These are phyloP conservation scores for Wickerhamiella parazyma DNA, from an alignment of 805 yeast species.

Conservation along the genomic window DNA sequence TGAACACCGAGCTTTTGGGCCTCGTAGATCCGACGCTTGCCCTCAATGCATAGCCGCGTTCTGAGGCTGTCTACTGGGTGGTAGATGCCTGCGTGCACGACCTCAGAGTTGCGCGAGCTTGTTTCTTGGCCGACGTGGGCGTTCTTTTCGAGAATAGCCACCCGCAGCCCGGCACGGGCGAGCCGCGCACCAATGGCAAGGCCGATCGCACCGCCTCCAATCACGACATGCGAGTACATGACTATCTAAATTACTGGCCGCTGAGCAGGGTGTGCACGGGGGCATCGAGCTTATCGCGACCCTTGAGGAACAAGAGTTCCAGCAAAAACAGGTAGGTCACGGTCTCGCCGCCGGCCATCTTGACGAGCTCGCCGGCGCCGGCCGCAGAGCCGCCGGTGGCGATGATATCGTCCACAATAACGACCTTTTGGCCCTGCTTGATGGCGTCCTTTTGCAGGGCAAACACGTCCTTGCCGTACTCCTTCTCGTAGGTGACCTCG, in stretches of 20 bases:
- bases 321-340: conserved; percentile 76
- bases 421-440: conserved; percentile 64
- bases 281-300: conserved; percentile 73
- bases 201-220: conserved; percentile 83
- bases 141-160: conserved; percentile 59
- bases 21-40: conserved; percentile 54
- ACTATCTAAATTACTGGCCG: conserved; percentile 38
- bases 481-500: conserved; percentile 67
- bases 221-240: conserved; percentile 38
- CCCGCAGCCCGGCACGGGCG: conserved; percentile 33
- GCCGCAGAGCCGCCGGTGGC: conserved; percentile 97
- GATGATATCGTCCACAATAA: conserved; percentile 88
- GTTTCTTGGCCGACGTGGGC: conserved; percentile 60
- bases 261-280: conserved; percentile 81
- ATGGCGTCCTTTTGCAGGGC: conserved; percentile 78
- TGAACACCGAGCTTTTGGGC: conserved; percentile 34
- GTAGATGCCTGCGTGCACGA: conserved; percentile 82
- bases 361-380: conserved; percentile 81
- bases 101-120: conserved; percentile 83
- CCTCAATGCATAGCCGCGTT: conserved; percentile 56
- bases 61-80: conserved; percentile 59
- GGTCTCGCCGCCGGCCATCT: conserved; percentile 52
- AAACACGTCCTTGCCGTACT: conserved; percentile 80
- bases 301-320: conserved; percentile 91
- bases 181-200: conserved; percentile 67